phyloP scores from a whole-genome alignment of 176 grass and related monocot species.

The Thinopyrum elongatum region DNA sequence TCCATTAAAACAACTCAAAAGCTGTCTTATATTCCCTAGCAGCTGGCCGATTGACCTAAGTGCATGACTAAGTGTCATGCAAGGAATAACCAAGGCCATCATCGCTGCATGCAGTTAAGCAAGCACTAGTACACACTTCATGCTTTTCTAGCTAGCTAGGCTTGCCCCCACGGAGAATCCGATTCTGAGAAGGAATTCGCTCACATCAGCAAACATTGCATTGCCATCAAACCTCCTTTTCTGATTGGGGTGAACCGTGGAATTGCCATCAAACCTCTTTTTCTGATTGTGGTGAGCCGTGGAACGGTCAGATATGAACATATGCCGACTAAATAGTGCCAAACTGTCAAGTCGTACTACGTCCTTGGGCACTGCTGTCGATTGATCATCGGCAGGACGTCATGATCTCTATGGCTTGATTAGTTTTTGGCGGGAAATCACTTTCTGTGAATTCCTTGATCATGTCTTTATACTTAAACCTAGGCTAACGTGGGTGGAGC shows the following conservation, averaged over 20 bases:
- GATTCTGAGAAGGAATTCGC: conserved; percentile 29
- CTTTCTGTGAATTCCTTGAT: conserved; percentile 33
- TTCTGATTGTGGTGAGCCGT: conserved; percentile 16
- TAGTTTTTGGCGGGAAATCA: conserved; percentile 9
- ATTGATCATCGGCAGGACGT: conserved; percentile 7
- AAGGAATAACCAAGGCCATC: neutral
- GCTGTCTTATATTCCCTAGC: conserved; percentile 1
- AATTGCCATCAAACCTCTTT: neutral
- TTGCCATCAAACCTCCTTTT: neutral
- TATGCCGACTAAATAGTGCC: conserved; percentile 36
- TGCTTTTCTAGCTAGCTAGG: neutral
- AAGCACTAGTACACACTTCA: neutral
- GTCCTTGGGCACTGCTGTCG: neutral
- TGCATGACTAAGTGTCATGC: neutral
- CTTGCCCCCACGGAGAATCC: conserved; percentile 18
- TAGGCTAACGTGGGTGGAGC: neutral
- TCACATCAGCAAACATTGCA: neutral
- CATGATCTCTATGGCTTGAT: conserved; percentile 18
- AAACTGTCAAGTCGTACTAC: neutral
- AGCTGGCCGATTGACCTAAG: neutral
- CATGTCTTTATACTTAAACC: neutral
- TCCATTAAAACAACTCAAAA: neutral
- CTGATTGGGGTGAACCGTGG: too few species aligned
- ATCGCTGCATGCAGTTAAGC: neutral
- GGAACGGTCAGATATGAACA: neutral